A percentile compares a stretch with the other conserved stretches of the same genome.
Conservation (phyloP, 148 eudicot genomes). For the Silene conica region DNA sequence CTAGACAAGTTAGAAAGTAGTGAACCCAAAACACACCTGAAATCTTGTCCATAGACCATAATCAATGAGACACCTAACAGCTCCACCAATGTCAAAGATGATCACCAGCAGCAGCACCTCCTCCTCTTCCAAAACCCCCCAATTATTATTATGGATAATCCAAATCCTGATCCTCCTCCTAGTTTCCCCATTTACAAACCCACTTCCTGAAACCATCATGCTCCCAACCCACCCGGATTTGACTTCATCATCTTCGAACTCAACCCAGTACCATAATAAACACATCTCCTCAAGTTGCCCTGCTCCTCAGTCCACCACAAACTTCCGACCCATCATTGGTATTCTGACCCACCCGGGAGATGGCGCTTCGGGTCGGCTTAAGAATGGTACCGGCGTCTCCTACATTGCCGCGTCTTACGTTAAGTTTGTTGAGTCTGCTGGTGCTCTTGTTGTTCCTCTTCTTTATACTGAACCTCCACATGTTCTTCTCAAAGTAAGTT, state of each 20-base stretch:
- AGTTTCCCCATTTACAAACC: constrained; percentile 17
- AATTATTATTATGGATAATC: too few relatives aligned
- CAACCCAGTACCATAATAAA: background rate
- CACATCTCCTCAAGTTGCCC: constrained; percentile 34
- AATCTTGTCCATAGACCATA: too few relatives aligned
- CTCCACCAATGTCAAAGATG: too few relatives aligned
- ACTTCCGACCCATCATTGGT: constrained; percentile 82
- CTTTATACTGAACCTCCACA: constrained; percentile 69
- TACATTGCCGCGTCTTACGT: constrained; percentile 89
- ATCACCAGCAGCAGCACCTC: too few relatives aligned
- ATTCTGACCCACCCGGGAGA: constrained; percentile 88
- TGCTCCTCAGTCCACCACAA: constrained; percentile 48
- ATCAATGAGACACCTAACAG: too few relatives aligned
- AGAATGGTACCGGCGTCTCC: constrained; percentile 52
- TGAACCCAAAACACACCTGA: too few relatives aligned
- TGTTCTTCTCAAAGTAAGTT: constrained; percentile 39
- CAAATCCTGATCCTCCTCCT: too few relatives aligned
- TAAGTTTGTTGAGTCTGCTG: constrained; percentile 89
- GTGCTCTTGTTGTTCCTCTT: constrained; percentile 90
- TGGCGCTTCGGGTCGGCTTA: constrained; percentile 86
- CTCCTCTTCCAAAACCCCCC: too few relatives aligned
- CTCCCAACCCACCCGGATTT: constrained; percentile 31
- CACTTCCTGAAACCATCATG: constrained; percentile 31
- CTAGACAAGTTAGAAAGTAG: too few relatives aligned
- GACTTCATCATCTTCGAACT: background rate